Base-by-base conservation (phyloP, 805 yeast species). In the Pichia phayaonensis region DNA sequence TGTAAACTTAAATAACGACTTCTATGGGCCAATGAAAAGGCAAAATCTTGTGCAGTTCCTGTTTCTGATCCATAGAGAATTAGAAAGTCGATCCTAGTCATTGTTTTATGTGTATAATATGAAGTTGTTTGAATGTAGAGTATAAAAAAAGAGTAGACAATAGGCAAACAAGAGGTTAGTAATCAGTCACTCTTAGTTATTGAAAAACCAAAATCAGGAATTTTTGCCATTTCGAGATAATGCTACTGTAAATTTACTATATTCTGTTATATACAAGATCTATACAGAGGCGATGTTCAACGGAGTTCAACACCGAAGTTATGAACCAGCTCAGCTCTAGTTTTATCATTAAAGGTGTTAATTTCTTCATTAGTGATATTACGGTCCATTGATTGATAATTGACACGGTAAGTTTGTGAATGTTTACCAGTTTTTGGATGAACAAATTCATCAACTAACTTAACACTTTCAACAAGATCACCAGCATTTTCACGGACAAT, bases 301-400 rank as follows among this genome's bases (percentile, higher is more conserved):
- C 71, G 78, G 53, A 90, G 66, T 56, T 79, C 82, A 10, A 90
- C 82, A 3, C 72, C 70, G 59, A 75, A 84, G 43, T 64, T 70
- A 7, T 71, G 62, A 20, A 68, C 70, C 56, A 94, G 72, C n/a
- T 75, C 76, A 0, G 64, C 58, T 54, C 87, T 80, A 24, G 92
- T 86, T 40, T 70, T 64, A 2, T 77, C 76, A 62, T 94, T 96
- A 45, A 89, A 70, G 1, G 61, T 72, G 62, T 92, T 92, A 49
- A 94, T 77, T 65, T 94, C 98, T 2, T 79, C 84, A 63, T 86
- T 89, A 24, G 95, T 88, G 58, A 94, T 72, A 51, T 86, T 85
- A 60, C 97, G 79, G 60, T 92, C 97, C 97, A 94, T 90, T 1
- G 96, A 86, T 70, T 94, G 98, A 69, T 89, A 94, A 63, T 85